Percentiles rank a stretch among this genome's conserved stretches.
These are phyloP conservation scores for Diddensiella santjacobensis DNA, from an alignment of 805 yeast genomes.

Conservation along the genomic window DNA sequence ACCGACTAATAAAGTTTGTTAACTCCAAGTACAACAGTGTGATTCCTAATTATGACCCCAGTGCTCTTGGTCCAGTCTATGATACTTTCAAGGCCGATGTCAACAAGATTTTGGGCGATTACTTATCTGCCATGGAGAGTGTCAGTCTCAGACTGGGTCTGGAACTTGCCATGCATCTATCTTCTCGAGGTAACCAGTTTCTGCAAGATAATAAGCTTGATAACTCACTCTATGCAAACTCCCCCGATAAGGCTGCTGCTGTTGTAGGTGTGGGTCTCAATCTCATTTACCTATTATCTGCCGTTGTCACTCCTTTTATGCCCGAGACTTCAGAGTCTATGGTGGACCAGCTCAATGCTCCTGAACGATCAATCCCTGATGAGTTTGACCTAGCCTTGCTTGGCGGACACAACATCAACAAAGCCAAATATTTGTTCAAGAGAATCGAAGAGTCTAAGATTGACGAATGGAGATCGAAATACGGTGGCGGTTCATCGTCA, in stretches of 20 bases:
- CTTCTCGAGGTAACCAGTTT: constrained; percentile 91
- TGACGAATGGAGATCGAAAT: constrained; percentile 79
- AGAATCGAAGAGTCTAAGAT: constrained; percentile 89
- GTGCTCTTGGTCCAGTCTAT: constrained; percentile 43
- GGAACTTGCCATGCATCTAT: constrained; percentile 85
- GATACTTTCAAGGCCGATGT: constrained; percentile 46
- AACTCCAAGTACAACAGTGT: constrained; percentile 90
- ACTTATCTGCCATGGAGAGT: constrained; percentile 72
- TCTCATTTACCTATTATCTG: constrained; percentile 78
- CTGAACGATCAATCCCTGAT: constrained; percentile 73
- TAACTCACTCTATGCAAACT: constrained; percentile 71
- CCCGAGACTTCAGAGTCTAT: constrained; percentile 77
- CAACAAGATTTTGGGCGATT: constrained; percentile 55
- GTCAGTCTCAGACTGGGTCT: constrained; percentile 78
- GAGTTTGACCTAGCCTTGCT: constrained; percentile 62
- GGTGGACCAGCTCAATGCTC: constrained; percentile 76
- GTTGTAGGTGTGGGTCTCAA: constrained; percentile 90
- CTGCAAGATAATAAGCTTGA: constrained; percentile 95
- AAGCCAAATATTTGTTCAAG: constrained; percentile 86
- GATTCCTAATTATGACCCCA: constrained; percentile 58
- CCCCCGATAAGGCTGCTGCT: constrained; percentile 81
- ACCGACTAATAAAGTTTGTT: constrained; percentile 86
- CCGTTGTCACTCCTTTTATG: constrained; percentile 82
- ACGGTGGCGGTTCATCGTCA: constrained; percentile 55
- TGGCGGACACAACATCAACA: constrained; percentile 83